Conservation (phyloP, 2,329 filamentous ascomycete genomes). For the Trichoderma endophyticum region DNA sequence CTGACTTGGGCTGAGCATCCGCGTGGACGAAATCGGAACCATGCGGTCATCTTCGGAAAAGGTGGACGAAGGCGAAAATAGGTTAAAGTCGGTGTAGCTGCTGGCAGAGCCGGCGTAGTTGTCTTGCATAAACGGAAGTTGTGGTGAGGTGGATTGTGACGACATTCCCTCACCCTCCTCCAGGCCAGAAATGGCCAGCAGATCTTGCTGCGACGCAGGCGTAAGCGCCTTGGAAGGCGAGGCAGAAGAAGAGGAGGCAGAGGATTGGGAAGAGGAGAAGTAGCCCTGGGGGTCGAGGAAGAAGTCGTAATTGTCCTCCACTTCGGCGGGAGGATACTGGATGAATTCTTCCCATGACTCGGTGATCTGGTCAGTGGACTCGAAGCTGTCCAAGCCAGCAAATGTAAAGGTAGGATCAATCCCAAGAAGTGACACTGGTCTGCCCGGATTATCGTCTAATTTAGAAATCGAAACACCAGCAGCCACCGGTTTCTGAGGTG, state of each 20-base stretch:
- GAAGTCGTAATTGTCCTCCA: conserved; percentile 45
- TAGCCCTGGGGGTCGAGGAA: conserved; percentile 42
- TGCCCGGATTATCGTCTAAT: neutral
- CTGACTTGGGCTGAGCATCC: conserved; percentile 15
- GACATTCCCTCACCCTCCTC: conserved; percentile 14
- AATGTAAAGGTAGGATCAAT: conserved; percentile 25
- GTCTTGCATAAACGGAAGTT: conserved; percentile 40
- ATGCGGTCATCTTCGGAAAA: conserved; percentile 49
- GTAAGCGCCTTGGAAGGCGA: conserved; percentile 28
- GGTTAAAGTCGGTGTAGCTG: conserved; percentile 54
- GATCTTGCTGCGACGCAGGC: conserved; percentile 27
- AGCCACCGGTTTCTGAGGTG: conserved; percentile 10
- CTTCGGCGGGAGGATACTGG: conserved; percentile 38
- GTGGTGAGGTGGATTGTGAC: conserved; percentile 4
- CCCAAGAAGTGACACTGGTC: conserved; percentile 14
- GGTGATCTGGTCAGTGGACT: conserved; percentile 16
- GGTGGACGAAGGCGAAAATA: conserved; percentile 50
- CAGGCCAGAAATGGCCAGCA: neutral
- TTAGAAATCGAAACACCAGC: neutral
- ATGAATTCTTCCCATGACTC: conserved; percentile 48
- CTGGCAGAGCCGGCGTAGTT: conserved; percentile 15
- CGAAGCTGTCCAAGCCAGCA: conserved; percentile 24
- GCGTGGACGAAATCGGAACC: conserved; percentile 28
- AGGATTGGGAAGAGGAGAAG: conserved; percentile 41
- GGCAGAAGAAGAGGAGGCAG: conserved; percentile 28